Conservation (phyloP, 75 land plant genomes). For the Azolla pinnata region DNA sequence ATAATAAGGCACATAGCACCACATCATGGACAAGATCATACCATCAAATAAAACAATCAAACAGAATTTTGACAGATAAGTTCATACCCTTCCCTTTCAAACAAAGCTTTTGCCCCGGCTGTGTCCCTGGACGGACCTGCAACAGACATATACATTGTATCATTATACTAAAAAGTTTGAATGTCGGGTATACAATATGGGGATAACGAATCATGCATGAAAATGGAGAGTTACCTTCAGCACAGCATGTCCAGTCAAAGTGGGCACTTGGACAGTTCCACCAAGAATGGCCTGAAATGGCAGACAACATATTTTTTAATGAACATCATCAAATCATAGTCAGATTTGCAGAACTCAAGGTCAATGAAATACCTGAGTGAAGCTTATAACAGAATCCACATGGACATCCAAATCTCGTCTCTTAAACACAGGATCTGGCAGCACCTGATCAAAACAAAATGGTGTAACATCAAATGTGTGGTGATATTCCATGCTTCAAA, state of each 20-base stretch:
- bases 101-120: constrained; percentile 89
- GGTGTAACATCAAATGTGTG: background rate
- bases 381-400: constrained; percentile 71
- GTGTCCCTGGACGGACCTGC: constrained; percentile 87
- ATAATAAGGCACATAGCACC: no score
- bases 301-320: no score
- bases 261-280: constrained; percentile 83
- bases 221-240: constrained; percentile 47
- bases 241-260: constrained; percentile 84
- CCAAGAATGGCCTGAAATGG: constrained; percentile 85
- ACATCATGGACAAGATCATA: no score
- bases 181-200: background rate
- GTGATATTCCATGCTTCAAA: no score
- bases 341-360: background rate
- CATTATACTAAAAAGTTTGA: background rate
- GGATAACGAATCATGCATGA: background rate
- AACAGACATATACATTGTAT: constrained; percentile 7
- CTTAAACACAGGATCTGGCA: constrained; percentile 78
- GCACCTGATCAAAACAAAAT: constrained; percentile 36
- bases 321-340: no score
- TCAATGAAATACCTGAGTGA: constrained; percentile 51
- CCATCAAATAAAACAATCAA: background rate
- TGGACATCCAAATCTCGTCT: constrained; percentile 85
- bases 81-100: constrained; percentile 75
- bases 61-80: background rate